Base-by-base conservation (phyloP, 371 early-diverging fungal genomes). In the Sporodiniella umbellata region DNA sequence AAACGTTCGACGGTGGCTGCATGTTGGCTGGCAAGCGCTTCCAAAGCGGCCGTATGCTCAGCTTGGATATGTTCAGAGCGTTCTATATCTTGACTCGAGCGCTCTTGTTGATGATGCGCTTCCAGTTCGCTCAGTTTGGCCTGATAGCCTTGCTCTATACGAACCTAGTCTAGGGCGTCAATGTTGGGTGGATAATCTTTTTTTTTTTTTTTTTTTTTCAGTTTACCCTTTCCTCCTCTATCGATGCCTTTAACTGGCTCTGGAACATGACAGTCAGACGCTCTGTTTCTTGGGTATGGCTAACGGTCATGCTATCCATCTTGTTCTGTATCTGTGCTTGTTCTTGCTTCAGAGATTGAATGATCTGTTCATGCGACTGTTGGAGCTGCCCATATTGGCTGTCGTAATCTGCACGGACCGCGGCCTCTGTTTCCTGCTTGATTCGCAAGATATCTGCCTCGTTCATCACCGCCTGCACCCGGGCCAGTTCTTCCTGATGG, bases 371-470 rank as follows among this genome's bases (percentile, higher is more conserved):
- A 44, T 55, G 56, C n/a, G n/a, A n/a, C n/a, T n/a, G n/a, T n/a
- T 6, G 47, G 52, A 15, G 42, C 33, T 17, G 43, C 51, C 6
- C 30, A 23, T 23, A 22, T 33, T 60, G 48, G n/a, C 49, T 56
- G 26, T 56, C 56, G 38, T 56, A 56, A 19, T 61, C 25, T 18
- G 26, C 18, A 19, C 50, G 50, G 12, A 28, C 19, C 1, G 26
- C 38, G 18, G 40, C 61, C 48, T 61, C 62, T 11, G 62, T 51
- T 24, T 56, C 62, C 33, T 33, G 38, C n/a, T 42, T 49, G 40
- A 47, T 5, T 22, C 21, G 51, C 24, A 51, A 30, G 10, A 61
- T 61, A 26, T 61, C 56, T 10, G 19, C 35, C 45, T 61, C 62
- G 33, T 54, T 33, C n/a, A 61, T 40, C 8, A 48, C 56, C 12